Evolutionary conservation across 1,139 yeast genomes (phyloP), one percentile per base, ranked within the genome.

Genomic region (Zygoascus hellenicus): DNA sequence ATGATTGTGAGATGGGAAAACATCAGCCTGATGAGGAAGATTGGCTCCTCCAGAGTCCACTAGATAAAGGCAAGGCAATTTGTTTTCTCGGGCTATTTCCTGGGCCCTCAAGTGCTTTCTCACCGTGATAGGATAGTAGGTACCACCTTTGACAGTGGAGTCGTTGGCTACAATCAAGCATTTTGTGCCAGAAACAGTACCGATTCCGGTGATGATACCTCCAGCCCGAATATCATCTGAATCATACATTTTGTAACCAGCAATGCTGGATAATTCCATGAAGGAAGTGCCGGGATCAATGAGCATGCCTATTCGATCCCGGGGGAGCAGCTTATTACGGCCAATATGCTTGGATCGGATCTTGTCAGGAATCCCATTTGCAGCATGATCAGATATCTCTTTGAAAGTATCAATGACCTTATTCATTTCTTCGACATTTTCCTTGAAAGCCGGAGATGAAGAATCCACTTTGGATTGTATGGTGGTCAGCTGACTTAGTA

Each of bases 1-100:
- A 45, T 64, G 68, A 49, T 64, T 62, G 48, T 64, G 65, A 11
- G 66, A 54, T n/a, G 67, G 67, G 51, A 64, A 64, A 13, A 64
- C 67, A 32, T 64, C 67, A 1, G 66, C 60, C 51, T 63, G 68
- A 50, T 64, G 67, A 16, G 68, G 68, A 39, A 64, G 51, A 48
- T 63, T 64, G 47, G 68, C 68, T 15, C 68, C 68, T n/a, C 68
- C 68, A 17, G 67, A 63, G 49, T 64, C 68, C 2, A 58, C 55
- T 36, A 64, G 53, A 48, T 64, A 64, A 41, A 64, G 52, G 41
- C 68, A 64, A 1, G 68, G 68, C 43, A 64, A 56, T 15, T 51
- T 50, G 56, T 64, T 64, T 47, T 64, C 65, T 48, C 55, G 50
- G 31, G 68, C 68, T 34, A 64, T 61, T 45, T 64, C 67, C 52